Evolutionary conservation across 2,329 filamentous ascomycete species (phyloP).

Genomic region (Pestalotiopsis sp.): DNA sequence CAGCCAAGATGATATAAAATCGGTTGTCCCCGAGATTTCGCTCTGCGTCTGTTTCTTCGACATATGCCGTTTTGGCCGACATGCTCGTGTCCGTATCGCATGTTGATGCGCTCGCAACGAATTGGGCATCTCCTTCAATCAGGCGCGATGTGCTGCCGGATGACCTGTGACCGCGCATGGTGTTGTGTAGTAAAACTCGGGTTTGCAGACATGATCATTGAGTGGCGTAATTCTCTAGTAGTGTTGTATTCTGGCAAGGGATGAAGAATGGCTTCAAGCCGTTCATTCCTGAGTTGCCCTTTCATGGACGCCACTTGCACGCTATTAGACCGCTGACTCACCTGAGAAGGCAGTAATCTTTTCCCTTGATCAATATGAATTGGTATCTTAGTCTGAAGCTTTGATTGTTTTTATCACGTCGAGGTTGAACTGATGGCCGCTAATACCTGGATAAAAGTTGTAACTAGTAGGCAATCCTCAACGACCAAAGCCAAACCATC

Average conservation of each 20-base stretch:
- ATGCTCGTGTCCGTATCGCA: neutral
- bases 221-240: neutral
- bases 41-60: neutral
- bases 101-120: neutral
- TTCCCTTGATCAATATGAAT: neutral
- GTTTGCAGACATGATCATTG: neutral
- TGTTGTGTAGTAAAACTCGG: neutral
- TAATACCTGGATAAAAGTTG: neutral
- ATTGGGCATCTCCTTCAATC: conserved; percentile 19
- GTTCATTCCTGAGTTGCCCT: neutral
- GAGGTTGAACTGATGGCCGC: neutral
- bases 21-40: neutral
- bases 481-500: conserved; percentile 77
- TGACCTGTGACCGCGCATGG: conserved; percentile 23
- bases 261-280: neutral
- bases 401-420: neutral
- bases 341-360: too few relatives aligned
- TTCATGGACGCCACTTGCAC: neutral
- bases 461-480: conserved; percentile 7
- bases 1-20: neutral
- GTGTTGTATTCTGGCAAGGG: neutral
- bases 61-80: conserved; percentile 16
- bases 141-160: conserved; percentile 25
- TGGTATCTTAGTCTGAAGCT: neutral
- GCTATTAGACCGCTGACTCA: neutral